These are phyloP conservation scores for Cymbopogon citratus DNA, from an alignment of 176 grass and related monocot genomes.

Conservation along the genomic window DNA sequence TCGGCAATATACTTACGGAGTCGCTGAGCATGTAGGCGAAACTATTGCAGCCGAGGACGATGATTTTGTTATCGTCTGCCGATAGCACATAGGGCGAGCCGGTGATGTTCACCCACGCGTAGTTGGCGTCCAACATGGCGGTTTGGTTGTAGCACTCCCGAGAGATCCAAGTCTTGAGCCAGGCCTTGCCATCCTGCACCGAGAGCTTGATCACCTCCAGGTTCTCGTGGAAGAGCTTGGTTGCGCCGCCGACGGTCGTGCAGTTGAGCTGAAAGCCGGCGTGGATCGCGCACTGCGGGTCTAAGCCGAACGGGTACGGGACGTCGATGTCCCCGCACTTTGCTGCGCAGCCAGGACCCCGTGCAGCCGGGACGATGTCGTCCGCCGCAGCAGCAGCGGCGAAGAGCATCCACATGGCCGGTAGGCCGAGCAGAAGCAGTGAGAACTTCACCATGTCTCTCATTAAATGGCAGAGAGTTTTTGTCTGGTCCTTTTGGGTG, in stretches of 20 bases:
- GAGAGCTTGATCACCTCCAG: slow-evolving; percentile 13
- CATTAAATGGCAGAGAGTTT: no score
- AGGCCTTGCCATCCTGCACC: neutral
- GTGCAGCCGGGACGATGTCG: neutral
- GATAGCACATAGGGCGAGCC: neutral
- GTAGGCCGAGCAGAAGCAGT: neutral
- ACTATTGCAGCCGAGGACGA: slow-evolving; percentile 4
- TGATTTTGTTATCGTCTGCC: neutral
- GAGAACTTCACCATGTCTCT: no score
- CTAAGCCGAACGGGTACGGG: neutral
- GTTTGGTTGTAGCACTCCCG: neutral
- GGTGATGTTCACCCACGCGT: neutral
- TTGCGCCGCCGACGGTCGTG: neutral
- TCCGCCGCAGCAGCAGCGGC: no score
- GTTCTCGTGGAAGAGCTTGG: neutral
- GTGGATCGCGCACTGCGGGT: neutral
- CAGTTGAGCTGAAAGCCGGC: neutral
- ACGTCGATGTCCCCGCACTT: neutral
- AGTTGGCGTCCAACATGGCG: neutral
- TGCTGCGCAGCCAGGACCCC: neutral
- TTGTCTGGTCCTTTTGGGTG: no score
- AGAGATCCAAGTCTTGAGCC: neutral
- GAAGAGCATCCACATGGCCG: neutral
- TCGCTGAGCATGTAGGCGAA: neutral
- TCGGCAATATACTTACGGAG: slow-evolving; percentile 19